These are phyloP conservation scores for Hordeum pubiflorum DNA, from an alignment of 202 grass and related monocot genomes.

Conservation along the genomic window DNA sequence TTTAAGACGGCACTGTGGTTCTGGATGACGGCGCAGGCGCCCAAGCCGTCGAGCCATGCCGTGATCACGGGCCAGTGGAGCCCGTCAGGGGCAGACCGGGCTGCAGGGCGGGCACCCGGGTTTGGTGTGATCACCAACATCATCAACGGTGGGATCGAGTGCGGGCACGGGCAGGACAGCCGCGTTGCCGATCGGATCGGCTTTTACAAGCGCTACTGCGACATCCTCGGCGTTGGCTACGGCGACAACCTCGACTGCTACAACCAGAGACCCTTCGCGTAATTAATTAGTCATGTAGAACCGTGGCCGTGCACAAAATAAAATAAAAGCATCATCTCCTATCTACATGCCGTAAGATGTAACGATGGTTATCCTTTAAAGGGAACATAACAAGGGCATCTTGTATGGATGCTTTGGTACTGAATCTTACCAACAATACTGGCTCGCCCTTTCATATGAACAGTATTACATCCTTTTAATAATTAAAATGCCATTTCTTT, in stretches of 20 bases:
- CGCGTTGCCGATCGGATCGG: conserved; percentile 28
- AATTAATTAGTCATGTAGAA: not conserved
- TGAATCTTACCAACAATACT: no score
- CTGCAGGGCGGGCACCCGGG: conserved; percentile 7
- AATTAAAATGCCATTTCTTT: no score
- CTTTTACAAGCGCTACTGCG: conserved; percentile 55
- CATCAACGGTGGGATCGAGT: conserved; percentile 48
- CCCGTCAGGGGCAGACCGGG: not conserved
- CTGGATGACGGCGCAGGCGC: conserved; percentile 46
- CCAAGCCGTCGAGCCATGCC: conserved; percentile 45
- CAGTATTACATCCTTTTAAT: no score
- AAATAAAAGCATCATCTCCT: no score
- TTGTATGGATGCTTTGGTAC: no score
- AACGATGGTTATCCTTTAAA: not conserved
- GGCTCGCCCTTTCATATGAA: no score
- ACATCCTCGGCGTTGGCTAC: conserved; percentile 40
- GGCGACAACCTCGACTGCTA: conserved; percentile 43
- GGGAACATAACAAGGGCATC: no score
- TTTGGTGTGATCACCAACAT: conserved; percentile 51
- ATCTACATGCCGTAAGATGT: not conserved
- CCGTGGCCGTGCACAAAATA: no score
- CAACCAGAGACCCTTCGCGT: conserved; percentile 21
- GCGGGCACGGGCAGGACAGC: conserved; percentile 17
- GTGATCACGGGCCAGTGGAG: conserved; percentile 31
- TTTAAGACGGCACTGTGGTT: conserved; percentile 58